phyloP scores from a whole-genome alignment of 108 stramenopile genomes.

The Halocafeteria seosinensis region DNA sequence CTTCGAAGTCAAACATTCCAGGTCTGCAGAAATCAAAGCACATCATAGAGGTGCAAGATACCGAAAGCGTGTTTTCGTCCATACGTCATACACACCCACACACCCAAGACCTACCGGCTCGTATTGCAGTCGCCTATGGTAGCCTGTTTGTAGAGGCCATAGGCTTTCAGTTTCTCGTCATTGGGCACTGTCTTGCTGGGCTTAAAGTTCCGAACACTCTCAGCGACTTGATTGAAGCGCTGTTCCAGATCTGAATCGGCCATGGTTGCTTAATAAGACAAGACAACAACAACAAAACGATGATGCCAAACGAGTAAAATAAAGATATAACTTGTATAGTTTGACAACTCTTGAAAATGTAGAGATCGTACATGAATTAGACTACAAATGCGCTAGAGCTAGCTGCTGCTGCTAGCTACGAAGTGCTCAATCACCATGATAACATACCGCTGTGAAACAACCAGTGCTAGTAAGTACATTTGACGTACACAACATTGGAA shows the following conservation, averaged over 20 bases:
- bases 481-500: no score
- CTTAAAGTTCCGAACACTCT: neutral
- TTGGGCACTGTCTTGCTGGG: neutral
- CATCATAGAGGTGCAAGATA: neutral
- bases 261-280: no score
- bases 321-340: no score
- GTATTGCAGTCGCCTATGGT: slow-evolving; percentile 21
- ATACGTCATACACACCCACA: neutral
- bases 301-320: no score
- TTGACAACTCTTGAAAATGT: no score
- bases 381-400: no score
- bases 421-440: no score
- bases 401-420: no score
- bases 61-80: neutral
- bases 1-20: slow-evolving; percentile 16
- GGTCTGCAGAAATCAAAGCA: slow-evolving; percentile 3
- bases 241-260: neutral
- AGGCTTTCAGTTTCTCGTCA: slow-evolving; percentile 10
- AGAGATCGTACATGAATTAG: no score
- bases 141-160: slow-evolving; percentile 22
- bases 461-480: no score
- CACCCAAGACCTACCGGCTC: slow-evolving; percentile 7
- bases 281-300: no score
- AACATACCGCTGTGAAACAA: no score
- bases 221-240: neutral